These are phyloP conservation scores for Tillandsia fasciculata DNA, from an alignment of 176 grass and related monocot genomes.

Conservation along the genomic window DNA sequence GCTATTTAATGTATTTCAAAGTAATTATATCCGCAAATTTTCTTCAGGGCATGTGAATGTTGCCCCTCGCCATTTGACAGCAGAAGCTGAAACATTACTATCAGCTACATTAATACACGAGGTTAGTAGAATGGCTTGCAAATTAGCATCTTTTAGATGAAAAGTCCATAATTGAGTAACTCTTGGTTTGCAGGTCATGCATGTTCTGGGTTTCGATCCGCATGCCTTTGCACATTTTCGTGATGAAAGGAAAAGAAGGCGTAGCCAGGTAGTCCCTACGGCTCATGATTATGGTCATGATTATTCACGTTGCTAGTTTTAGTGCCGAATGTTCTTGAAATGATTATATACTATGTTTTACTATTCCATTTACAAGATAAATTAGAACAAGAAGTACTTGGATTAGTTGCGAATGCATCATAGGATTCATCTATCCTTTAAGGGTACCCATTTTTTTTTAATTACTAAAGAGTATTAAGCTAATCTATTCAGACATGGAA, in stretches of 20 bases:
- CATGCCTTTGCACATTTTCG: conserved; percentile 98
- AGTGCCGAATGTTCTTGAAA: no score
- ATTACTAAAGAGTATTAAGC: no score
- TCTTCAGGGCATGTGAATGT: conserved; percentile 91
- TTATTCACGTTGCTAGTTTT: no score
- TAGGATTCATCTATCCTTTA: no score
- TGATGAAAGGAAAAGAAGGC: conserved; percentile 92
- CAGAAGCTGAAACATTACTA: conserved; percentile 95
- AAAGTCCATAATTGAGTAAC: neutral
- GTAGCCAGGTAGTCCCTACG: conserved; percentile 46
- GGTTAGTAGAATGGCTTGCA: neutral
- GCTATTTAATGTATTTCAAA: neutral
- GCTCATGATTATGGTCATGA: neutral
- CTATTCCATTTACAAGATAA: no score
- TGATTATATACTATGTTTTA: no score
- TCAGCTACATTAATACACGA: conserved; percentile 94
- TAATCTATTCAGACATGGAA: no score
- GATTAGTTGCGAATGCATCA: no score
- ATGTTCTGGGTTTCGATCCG: conserved; percentile 99
- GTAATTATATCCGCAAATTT: neutral
- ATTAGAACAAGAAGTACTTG: no score
- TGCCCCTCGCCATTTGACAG: conserved; percentile 92
- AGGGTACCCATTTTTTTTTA: no score
- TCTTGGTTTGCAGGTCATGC: conserved; percentile 55
- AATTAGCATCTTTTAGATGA: neutral